phyloP scores from a whole-genome alignment of 2,329 filamentous ascomycete species.

The Macrophomina phaseolina region DNA sequence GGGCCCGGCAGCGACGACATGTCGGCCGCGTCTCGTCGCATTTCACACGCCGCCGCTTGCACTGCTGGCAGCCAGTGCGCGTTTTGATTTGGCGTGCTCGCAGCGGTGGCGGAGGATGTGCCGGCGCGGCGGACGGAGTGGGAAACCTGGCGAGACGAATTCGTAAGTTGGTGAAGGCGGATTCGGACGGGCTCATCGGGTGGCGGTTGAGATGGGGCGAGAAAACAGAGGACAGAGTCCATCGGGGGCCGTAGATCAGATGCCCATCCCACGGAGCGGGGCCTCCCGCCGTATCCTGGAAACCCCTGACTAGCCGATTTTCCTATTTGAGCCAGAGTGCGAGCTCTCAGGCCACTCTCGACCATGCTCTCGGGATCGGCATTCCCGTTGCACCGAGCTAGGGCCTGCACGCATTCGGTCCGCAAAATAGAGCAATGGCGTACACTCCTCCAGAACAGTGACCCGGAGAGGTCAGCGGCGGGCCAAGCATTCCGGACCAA shows the following conservation, averaged over 20 bases:
- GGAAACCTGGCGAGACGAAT: neutral
- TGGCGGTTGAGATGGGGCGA: neutral
- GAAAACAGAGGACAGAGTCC: neutral
- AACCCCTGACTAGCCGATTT: neutral
- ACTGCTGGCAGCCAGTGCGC: slow-evolving; percentile 25
- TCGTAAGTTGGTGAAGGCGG: neutral
- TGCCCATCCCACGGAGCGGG: neutral
- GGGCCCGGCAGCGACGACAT: slow-evolving; percentile 22
- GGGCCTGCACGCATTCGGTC: no score
- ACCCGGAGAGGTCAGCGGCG: no score
- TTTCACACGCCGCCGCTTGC: slow-evolving; percentile 27
- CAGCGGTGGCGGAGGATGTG: neutral
- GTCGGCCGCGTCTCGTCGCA: slow-evolving; percentile 27
- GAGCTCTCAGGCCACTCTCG: neutral
- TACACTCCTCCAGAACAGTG: no score
- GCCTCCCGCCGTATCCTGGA: neutral
- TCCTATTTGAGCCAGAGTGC: neutral
- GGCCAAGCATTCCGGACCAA: no score
- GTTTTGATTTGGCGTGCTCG: slow-evolving; percentile 8
- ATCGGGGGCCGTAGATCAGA: neutral
- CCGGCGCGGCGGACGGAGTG: neutral
- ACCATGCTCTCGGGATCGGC: neutral
- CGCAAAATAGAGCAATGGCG: no score
- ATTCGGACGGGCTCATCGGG: neutral
- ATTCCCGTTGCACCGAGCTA: neutral